phyloP scores from a whole-genome alignment of 2,329 filamentous ascomycete genomes.

The Mycogone perniciosa region DNA sequence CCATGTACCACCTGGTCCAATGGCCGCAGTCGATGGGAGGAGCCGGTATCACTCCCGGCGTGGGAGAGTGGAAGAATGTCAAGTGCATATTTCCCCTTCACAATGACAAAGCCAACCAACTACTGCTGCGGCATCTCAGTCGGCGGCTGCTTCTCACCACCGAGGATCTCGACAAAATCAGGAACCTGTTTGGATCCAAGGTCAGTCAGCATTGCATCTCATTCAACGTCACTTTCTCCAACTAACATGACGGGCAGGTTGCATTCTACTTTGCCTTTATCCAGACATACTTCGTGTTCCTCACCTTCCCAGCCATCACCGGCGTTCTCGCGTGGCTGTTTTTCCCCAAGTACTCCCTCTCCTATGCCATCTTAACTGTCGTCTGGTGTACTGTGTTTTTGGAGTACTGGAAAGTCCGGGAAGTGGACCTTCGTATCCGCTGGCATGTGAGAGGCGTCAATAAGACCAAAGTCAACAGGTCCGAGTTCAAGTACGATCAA shows the following conservation, averaged over 20 bases:
- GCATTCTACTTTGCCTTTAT: conserved; percentile 82
- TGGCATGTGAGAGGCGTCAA: conserved; percentile 68
- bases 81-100: conserved; percentile 58
- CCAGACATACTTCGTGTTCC: conserved; percentile 66
- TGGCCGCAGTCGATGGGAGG: conserved; percentile 53
- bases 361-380: conserved; percentile 60
- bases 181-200: conserved; percentile 58
- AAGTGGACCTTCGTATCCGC: conserved; percentile 62
- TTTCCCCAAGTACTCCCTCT: conserved; percentile 61
- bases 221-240: background rate
- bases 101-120: conserved; percentile 49
- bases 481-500: conserved; percentile 58
- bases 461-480: conserved; percentile 57
- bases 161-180: conserved; percentile 52
- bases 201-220: conserved; percentile 11
- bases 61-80: conserved; percentile 55
- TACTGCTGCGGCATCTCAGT: conserved; percentile 51
- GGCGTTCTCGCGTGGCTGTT: conserved; percentile 64
- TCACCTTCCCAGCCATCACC: conserved; percentile 62
- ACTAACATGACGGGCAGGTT: conserved; percentile 36
- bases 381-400: conserved; percentile 69
- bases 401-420: conserved; percentile 74
- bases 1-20: conserved; percentile 61
- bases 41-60: conserved; percentile 53
- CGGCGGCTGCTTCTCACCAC: conserved; percentile 43